These are phyloP conservation scores for Nannizziopsis arthrosporioides DNA, from an alignment of 2,329 filamentous ascomycete genomes.

Conservation along the genomic window DNA sequence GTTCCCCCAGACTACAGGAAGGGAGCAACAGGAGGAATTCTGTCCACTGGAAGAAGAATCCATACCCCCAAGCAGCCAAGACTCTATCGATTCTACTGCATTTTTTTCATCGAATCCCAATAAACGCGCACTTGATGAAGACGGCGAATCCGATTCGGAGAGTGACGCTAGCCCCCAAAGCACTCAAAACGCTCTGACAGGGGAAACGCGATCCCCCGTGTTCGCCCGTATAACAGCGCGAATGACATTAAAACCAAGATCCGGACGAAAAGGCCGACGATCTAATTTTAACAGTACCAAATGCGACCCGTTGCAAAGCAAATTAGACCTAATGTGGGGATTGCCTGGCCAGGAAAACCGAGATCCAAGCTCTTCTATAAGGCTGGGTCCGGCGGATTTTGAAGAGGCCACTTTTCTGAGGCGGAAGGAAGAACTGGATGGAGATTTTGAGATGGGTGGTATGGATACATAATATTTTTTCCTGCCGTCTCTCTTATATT, in stretches of 20 bases:
- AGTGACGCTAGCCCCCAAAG: slow-evolving; percentile 18
- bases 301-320: slow-evolving; percentile 1
- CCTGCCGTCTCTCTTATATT: background rate
- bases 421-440: slow-evolving; percentile 31
- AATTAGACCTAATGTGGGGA: slow-evolving; percentile 12
- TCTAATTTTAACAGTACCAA: slow-evolving; percentile 13
- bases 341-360: slow-evolving; percentile 11
- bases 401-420: slow-evolving; percentile 37
- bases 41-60: slow-evolving; percentile 27
- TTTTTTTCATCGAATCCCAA: slow-evolving; percentile 24
- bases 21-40: slow-evolving; percentile 20
- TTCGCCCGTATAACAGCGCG: slow-evolving; percentile 12
- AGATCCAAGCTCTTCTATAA: slow-evolving; percentile 5
- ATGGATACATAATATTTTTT: slow-evolving; percentile 15
- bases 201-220: too few relatives aligned
- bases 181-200: background rate
- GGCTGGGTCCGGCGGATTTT: slow-evolving; percentile 26
- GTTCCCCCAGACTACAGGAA: slow-evolving; percentile 27
- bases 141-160: slow-evolving; percentile 27
- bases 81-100: slow-evolving; percentile 22
- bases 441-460: slow-evolving; percentile 28
- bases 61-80: slow-evolving; percentile 33
- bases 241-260: slow-evolving; percentile 25
- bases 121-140: slow-evolving; percentile 34
- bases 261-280: slow-evolving; percentile 18